Evolutionary conservation across 495 filamentous ascomycete species (phyloP).

Genomic region (Neurospora intermedia): DNA sequence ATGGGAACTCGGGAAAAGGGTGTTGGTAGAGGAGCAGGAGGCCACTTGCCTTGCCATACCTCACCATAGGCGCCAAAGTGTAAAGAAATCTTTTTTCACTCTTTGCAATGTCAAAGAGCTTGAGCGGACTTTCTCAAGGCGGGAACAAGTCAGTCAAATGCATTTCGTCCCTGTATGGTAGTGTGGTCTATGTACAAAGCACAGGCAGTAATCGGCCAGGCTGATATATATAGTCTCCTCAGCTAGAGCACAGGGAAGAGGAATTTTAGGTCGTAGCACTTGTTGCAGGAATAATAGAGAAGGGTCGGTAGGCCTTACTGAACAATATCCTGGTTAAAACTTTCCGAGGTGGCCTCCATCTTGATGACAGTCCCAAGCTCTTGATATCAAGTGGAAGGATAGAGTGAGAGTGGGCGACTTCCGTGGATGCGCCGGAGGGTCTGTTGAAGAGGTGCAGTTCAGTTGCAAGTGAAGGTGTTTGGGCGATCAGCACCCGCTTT

Average conservation of each 20-base stretch:
- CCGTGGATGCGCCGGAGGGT: neutral
- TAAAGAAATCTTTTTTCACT: slow-evolving; percentile 41
- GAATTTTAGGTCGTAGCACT: neutral
- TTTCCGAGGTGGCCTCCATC: neutral
- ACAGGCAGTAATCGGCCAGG: neutral
- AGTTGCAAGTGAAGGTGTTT: neutral
- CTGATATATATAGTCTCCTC: neutral
- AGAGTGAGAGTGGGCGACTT: neutral
- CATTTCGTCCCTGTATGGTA: neutral
- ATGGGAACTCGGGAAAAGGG: neutral
- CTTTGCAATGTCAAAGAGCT: slow-evolving; percentile 46
- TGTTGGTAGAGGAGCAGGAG: slow-evolving; percentile 1
- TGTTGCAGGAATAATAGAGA: neutral
- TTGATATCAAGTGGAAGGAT: neutral
- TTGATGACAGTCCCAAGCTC: neutral
- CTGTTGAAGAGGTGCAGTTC: neutral
- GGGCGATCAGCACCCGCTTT: neutral
- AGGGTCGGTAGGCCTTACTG: slow-evolving; percentile 15
- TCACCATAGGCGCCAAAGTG: slow-evolving; percentile 59
- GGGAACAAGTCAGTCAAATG: slow-evolving; percentile 7
- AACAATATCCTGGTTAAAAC: slow-evolving; percentile 5
- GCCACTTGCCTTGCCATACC: slow-evolving; percentile 43
- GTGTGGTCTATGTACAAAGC: neutral
- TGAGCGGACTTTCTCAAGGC: slow-evolving; percentile 37
- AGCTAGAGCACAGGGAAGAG: neutral